These are phyloP conservation scores for Plantago ovata DNA, from an alignment of 257 asterid species.

Conservation along the genomic window DNA sequence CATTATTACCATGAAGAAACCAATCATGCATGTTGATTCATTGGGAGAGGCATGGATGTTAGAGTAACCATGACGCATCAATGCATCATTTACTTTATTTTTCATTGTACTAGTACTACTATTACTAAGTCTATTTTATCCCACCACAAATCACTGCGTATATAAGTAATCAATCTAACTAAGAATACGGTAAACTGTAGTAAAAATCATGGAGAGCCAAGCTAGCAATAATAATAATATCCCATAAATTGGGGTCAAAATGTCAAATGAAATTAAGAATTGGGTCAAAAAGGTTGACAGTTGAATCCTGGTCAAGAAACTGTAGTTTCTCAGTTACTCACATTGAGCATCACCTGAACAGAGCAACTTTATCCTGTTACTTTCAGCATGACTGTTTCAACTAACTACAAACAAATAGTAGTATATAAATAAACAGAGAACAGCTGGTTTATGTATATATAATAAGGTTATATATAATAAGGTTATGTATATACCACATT, in stretches of 20 bases:
- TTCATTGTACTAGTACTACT: no score
- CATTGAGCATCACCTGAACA: slow-evolving; percentile 7
- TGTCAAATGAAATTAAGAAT: slow-evolving; percentile 6
- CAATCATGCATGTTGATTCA: no score
- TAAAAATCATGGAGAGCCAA: background rate
- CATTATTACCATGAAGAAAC: no score
- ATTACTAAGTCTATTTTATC: background rate
- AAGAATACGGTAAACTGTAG: background rate
- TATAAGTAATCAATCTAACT: background rate
- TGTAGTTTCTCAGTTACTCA: slow-evolving; percentile 21
- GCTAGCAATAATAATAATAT: background rate
- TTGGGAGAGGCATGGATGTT: no score
- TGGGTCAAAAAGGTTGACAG: slow-evolving; percentile 17
- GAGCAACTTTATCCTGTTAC: slow-evolving; percentile 10
- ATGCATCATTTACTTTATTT: background rate
- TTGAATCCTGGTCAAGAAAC: background rate
- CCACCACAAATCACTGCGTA: background rate
- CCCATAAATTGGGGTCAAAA: background rate
- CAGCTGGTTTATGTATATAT: no score
- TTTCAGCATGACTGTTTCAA: slow-evolving; percentile 5
- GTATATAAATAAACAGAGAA: no score
- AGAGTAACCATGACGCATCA: background rate
- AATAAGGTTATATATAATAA: no score
- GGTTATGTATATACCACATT: no score
- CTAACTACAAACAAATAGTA: no score